Conservation (phyloP, 345 rosid species). For the Trapa incisa region DNA sequence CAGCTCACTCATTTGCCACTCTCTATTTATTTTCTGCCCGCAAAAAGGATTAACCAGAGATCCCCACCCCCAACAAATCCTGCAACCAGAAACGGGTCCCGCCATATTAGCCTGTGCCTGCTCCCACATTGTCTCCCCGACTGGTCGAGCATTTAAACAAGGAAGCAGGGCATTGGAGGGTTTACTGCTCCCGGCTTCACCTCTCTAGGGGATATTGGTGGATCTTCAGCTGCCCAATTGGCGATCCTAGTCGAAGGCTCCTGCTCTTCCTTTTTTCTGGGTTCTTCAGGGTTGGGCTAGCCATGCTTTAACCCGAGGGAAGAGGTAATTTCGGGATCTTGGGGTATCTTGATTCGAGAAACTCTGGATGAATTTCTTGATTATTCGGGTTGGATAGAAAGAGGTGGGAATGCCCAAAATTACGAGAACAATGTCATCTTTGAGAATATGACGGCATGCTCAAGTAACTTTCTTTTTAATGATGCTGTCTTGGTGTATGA, state of each 20-base stretch:
- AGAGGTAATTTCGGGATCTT: not conserved
- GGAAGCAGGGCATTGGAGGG: not conserved
- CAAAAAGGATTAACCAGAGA: not conserved
- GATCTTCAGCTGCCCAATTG: not conserved
- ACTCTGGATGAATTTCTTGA: not conserved
- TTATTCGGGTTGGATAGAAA: not conserved
- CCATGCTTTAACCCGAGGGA: not conserved
- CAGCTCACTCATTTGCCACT: constrained; percentile 2
- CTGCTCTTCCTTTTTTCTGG: not conserved
- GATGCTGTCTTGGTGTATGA: not conserved
- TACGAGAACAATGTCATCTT: not conserved
- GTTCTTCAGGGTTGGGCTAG: not conserved
- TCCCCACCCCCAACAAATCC: not conserved
- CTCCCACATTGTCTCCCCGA: not conserved
- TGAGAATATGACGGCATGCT: not conserved
- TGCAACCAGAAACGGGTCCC: not conserved
- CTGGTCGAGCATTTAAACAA: too few species aligned
- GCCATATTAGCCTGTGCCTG: constrained; percentile 1
- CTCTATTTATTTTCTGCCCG: not conserved
- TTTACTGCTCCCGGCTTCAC: not conserved
- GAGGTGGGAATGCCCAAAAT: not conserved
- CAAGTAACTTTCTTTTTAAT: not conserved
- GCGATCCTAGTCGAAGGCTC: not conserved
- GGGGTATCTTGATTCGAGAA: not conserved
- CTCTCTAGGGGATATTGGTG: not conserved